These are phyloP conservation scores for Exophiala aquamarina DNA, from an alignment of 2,329 filamentous ascomycete genomes.

Conservation along the genomic window DNA sequence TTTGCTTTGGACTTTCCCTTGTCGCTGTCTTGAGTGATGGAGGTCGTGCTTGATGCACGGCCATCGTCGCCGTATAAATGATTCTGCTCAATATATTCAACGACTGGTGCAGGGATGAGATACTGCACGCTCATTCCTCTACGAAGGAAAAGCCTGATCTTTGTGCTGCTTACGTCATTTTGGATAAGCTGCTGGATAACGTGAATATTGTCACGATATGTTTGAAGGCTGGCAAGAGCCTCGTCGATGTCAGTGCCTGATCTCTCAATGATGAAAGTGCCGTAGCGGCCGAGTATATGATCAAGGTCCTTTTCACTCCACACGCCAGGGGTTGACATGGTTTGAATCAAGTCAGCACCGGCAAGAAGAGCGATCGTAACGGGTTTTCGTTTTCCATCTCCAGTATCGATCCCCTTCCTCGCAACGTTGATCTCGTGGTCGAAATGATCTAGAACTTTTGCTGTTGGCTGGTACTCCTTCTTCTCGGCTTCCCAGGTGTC, in stretches of 20 bases:
- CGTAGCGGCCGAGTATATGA: slow-evolving; percentile 81
- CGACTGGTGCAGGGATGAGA: slow-evolving; percentile 70
- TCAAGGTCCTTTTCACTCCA: slow-evolving; percentile 85
- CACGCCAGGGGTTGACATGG: slow-evolving; percentile 68
- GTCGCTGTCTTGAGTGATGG: slow-evolving; percentile 19
- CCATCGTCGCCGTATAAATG: slow-evolving; percentile 61
- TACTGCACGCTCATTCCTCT: slow-evolving; percentile 82
- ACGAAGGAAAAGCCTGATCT: slow-evolving; percentile 78
- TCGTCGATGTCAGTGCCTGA: slow-evolving; percentile 86
- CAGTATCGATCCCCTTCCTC: slow-evolving; percentile 69
- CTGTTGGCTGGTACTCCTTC: slow-evolving; percentile 82
- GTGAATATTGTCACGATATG: slow-evolving; percentile 82
- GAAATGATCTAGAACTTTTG: slow-evolving; percentile 86
- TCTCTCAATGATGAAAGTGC: slow-evolving; percentile 83
- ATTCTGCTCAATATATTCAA: slow-evolving; percentile 70
- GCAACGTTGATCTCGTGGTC: slow-evolving; percentile 84
- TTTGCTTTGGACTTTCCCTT: slow-evolving; percentile 26
- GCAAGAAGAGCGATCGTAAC: slow-evolving; percentile 79
- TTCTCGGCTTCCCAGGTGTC: slow-evolving; percentile 88
- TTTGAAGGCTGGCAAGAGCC: slow-evolving; percentile 75
- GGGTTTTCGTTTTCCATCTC: slow-evolving; percentile 64
- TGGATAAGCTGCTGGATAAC: slow-evolving; percentile 86
- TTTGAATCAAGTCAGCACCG: slow-evolving; percentile 73
- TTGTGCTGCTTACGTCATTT: slow-evolving; percentile 78
- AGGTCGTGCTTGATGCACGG: slow-evolving; percentile 24